phyloP scores from a whole-genome alignment of 495 filamentous ascomycete species.

The Elasticomyces elasticus region DNA sequence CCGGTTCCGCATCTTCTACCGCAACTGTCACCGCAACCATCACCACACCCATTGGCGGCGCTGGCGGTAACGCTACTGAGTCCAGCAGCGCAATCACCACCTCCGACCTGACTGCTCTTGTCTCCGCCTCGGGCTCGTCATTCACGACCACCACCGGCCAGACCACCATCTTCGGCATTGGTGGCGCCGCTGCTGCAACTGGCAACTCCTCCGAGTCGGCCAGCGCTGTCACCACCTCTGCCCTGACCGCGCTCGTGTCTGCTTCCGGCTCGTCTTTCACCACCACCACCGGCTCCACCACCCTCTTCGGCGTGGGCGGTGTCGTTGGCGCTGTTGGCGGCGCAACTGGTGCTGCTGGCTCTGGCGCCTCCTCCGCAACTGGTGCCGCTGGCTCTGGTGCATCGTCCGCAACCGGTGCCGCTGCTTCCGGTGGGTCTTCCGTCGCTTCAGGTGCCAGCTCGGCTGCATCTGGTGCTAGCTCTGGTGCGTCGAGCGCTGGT shows the following conservation, averaged over 20 bases:
- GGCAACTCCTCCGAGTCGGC: neutral
- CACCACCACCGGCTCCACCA: conserved; percentile 28
- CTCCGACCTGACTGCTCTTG: conserved; percentile 22
- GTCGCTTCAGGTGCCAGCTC: neutral
- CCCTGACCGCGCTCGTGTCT: conserved; percentile 25
- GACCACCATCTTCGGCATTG: conserved; percentile 27
- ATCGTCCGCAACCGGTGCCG: conserved; percentile 23
- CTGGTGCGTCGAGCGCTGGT: neutral
- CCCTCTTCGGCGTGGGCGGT: conserved; percentile 23
- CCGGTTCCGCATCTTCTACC: conserved; percentile 20
- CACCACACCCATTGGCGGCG: neutral
- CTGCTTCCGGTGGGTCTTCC: neutral
- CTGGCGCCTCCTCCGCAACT: conserved; percentile 1
- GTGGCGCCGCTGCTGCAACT: conserved; percentile 10
- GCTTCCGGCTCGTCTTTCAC: conserved; percentile 19
- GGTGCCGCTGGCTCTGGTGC: conserved; percentile 18
- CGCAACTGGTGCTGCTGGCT: conserved; percentile 3
- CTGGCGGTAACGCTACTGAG: neutral
- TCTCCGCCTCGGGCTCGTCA: conserved; percentile 21
- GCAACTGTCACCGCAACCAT: neutral
- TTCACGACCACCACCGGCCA: conserved; percentile 25
- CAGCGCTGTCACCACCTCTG: conserved; percentile 25
- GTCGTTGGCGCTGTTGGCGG: conserved; percentile 18
- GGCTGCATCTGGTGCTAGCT: conserved; percentile 12
- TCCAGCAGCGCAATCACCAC: conserved; percentile 24